Base-by-base conservation (phyloP, 2,329 filamentous ascomycete genomes). In the Pseudogymnoascus sp. region DNA sequence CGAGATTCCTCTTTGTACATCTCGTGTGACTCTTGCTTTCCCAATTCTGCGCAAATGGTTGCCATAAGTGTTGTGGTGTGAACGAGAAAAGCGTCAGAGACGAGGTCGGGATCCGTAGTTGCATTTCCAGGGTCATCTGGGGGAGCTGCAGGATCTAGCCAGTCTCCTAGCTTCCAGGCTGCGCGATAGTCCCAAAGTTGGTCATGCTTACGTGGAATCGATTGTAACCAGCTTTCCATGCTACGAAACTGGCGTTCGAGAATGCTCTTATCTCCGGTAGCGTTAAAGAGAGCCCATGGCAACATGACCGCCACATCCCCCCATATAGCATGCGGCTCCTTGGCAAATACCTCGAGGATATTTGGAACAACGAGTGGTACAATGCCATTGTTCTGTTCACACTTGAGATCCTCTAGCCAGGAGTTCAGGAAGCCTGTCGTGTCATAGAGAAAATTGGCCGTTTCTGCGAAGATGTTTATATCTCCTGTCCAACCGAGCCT, bases 401-500 rank as follows among this genome's bases (percentile, higher is more conserved):
- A 67, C 2, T 70, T 72, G 1, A 82, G 67, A 62, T 84, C 82
- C 60, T 75, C 72, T 22, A 80, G 73, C 82, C 80, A 86, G 60
- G 69, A 74, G 22, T 72, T 67, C 63, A 81, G 78, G 64, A 85
- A 79, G 0, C 79, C 81, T 0, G 75, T 70, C 1, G 79, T 78
- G 66, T 84, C 74, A 69, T 80, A 86, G 0, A 86, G 72, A 64
- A 80, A 85, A 59, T 76, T 80, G 0, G 77, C 75, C 0, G 76
- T 74, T 0, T 75, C 73, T 5, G 71, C 70, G 63, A 80, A 80
- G 8, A 76, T 71, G 49, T 77, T 72, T n/a, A 75, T 72, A 64
- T 83, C 79, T 12, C 83, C 79, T 0, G 78, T 81, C 83, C 82
- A 82, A 19, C 79, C 79, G 5, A 84, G 70, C 0, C 81, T 75